A percentile compares a stretch with the other conserved stretches of the same genome.
Evolutionary conservation across 306 rosid genomes (phyloP).

Genomic region (Trichosanthes cucumerina): DNA sequence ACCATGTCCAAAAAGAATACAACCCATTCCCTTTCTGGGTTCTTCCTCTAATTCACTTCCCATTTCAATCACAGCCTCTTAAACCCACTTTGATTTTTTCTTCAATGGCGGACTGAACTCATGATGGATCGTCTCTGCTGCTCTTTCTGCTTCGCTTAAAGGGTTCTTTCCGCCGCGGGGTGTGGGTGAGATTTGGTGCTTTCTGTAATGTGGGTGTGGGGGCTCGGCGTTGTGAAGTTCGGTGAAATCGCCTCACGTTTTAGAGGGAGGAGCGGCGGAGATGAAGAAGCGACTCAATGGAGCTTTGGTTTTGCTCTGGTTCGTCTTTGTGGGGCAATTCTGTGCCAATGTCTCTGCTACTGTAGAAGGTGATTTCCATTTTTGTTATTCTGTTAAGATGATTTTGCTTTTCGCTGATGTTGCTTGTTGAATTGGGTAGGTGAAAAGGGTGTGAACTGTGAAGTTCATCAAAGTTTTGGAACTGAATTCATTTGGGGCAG

Average conservation of each 20-base stretch:
- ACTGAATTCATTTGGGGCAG: not conserved
- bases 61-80: not conserved
- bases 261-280: slow-evolving; percentile 4
- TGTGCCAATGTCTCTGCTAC: not conserved
- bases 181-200: not conserved
- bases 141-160: not conserved
- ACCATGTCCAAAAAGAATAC: not conserved
- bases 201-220: slow-evolving; percentile 17
- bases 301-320: not conserved
- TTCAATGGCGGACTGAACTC: not conserved
- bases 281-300: not conserved
- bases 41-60: not conserved
- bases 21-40: not conserved
- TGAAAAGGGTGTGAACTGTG: not conserved
- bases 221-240: not conserved
- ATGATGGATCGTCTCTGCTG: not conserved
- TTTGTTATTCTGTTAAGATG: not conserved
- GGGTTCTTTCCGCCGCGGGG: not conserved
- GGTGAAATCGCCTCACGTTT: slow-evolving; percentile 5
- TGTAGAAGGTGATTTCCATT: slow-evolving; percentile 3
- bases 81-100: not conserved
- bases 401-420: not conserved
- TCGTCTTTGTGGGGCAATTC: not conserved
- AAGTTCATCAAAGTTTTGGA: not conserved
- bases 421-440: not conserved